Evolutionary conservation across 176 grass and related monocot genomes (phyloP).

Genomic region (Areca catechu): DNA sequence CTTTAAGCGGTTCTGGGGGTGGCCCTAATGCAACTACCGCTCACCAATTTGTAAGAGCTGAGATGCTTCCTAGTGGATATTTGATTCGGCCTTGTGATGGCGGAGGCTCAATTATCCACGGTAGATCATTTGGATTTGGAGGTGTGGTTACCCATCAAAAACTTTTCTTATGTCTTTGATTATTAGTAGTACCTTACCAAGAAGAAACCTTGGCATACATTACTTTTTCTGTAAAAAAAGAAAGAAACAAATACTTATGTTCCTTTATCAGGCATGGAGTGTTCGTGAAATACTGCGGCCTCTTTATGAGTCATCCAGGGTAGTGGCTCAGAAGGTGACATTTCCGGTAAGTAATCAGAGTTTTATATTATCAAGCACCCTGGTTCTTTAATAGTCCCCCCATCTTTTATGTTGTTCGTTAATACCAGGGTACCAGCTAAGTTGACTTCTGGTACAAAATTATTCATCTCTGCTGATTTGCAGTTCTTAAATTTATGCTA

Average conservation of each 20-base stretch:
- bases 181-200: too few species aligned
- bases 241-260: neutral
- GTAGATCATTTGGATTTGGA: constrained; percentile 94
- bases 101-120: constrained; percentile 79
- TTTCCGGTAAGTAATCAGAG: constrained; percentile 52
- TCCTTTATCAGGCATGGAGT: constrained; percentile 63
- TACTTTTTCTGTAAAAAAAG: too few species aligned
- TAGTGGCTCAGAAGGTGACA: constrained; percentile 99
- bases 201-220: too few species aligned
- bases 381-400: too few species aligned
- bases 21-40: constrained; percentile 49
- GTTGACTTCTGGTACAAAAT: too few species aligned
- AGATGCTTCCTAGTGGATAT: constrained; percentile 93
- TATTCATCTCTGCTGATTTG: too few species aligned
- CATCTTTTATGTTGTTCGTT: too few species aligned
- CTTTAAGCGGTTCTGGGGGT: constrained; percentile 74
- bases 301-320: constrained; percentile 80
- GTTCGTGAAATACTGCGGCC: constrained; percentile 91
- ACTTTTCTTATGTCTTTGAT: too few species aligned
- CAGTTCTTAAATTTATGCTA: too few species aligned
- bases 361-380: too few species aligned
- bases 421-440: too few species aligned
- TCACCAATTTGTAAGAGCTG: too few species aligned
- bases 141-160: constrained; percentile 24
- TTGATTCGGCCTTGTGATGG: constrained; percentile 89